Percentiles rank a stretch among this genome's conserved stretches.
Conservation (phyloP, 352 stramenopile genomes). For the Pythium dissimile region DNA sequence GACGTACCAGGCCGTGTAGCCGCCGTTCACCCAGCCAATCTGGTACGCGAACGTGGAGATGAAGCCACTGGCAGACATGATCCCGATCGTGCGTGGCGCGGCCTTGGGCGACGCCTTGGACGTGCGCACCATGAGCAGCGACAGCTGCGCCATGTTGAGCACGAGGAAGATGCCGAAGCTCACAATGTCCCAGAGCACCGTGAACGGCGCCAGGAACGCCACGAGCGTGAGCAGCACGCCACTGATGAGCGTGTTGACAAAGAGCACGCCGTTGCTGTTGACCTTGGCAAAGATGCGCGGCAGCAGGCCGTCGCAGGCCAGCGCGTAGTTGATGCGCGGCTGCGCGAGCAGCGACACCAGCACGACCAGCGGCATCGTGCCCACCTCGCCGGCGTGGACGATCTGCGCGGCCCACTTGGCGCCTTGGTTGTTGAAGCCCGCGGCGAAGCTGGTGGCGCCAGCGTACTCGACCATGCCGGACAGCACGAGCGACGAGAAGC, state of each 20-base stretch:
- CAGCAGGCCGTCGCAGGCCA: slow-evolving; percentile 91
- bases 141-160: slow-evolving; percentile 82
- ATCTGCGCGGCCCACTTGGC: slow-evolving; percentile 43
- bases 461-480: slow-evolving; percentile 58
- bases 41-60: slow-evolving; percentile 63
- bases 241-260: slow-evolving; percentile 66
- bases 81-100: background rate
- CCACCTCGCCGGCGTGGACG: slow-evolving; percentile 46
- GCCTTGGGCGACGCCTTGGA: slow-evolving; percentile 40
- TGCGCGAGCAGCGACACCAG: slow-evolving; percentile 92
- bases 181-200: slow-evolving; percentile 81
- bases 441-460: slow-evolving; percentile 26
- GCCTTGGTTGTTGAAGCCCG: slow-evolving; percentile 35
- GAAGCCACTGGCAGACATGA: slow-evolving; percentile 32
- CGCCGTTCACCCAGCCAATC: slow-evolving; percentile 55
- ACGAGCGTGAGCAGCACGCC: slow-evolving; percentile 62
- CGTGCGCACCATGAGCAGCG: slow-evolving; percentile 69
- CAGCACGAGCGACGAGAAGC: slow-evolving; percentile 79
- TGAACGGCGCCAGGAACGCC: slow-evolving; percentile 74
- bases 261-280: slow-evolving; percentile 73
- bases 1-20: slow-evolving; percentile 29
- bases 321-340: slow-evolving; percentile 89
- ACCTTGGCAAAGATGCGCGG: slow-evolving; percentile 87
- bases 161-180: slow-evolving; percentile 83
- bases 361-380: slow-evolving; percentile 93